phyloP scores from a whole-genome alignment of 352 stramenopile genomes.

The Globisporangium uncinulatum region DNA sequence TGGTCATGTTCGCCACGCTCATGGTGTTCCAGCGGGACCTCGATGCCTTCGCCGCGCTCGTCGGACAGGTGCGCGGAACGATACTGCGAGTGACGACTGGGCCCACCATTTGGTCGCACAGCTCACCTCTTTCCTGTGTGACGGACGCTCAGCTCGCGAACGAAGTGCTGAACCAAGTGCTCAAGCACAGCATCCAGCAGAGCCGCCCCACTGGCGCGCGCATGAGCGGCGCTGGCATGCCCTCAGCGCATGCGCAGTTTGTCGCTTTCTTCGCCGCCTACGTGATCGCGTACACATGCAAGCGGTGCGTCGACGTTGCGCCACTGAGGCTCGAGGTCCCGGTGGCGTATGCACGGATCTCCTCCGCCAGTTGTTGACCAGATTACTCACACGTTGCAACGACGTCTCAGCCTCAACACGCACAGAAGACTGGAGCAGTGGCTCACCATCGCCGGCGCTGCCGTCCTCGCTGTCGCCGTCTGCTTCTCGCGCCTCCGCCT shows the following conservation, averaged over 20 bases:
- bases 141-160: constrained; percentile 56
- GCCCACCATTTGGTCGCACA: background rate
- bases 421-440: constrained; percentile 52
- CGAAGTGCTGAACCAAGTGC: constrained; percentile 70
- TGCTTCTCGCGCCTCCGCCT: constrained; percentile 73
- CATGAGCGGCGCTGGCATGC: constrained; percentile 69
- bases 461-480: constrained; percentile 44
- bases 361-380: background rate
- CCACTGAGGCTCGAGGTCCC: background rate
- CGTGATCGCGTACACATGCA: constrained; percentile 60
- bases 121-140: background rate
- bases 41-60: constrained; percentile 60
- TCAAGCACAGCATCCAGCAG: constrained; percentile 73
- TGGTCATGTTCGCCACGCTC: constrained; percentile 79
- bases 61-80: constrained; percentile 43
- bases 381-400: background rate
- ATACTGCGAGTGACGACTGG: no score
- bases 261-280: constrained; percentile 77
- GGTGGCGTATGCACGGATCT: background rate
- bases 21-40: constrained; percentile 76
- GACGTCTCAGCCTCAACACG: constrained; percentile 32
- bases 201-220: constrained; percentile 54
- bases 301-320: constrained; percentile 25
- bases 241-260: constrained; percentile 78
- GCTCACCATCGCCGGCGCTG: constrained; percentile 44